Evolutionary conservation across 371 early-diverging fungal species (phyloP), one percentile per base, ranked within the genome.

Genomic region (Globomyces sp.): DNA sequence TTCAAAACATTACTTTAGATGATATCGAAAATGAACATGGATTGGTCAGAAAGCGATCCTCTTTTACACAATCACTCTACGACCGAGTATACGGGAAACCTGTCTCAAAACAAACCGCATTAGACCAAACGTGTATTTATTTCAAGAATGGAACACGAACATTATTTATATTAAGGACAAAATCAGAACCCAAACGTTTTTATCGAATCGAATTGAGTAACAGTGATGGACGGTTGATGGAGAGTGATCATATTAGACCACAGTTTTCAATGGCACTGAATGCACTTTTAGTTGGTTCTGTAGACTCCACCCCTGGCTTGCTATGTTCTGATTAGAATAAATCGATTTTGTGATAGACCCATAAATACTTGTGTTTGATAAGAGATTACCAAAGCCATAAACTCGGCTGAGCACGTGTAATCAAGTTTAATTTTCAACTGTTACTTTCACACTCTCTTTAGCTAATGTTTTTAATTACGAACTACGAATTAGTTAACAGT

Each of bases 201-300:
- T 64, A 64, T 55, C 45, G 65, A 44, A 64, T 64, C 45, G 65
- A 64, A 13, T 49, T 64, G 53, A 55, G 55, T 3, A 55, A 64
- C 40, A 55, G 39, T n/a, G 49, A 64, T 43, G 65, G 65, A 43
- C 9, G 46, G 10, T 57, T 57, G 34, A 53, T 41, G 13, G 44
- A 57, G 42, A 64, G 55, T 11, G 55, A 41, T 34, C 45, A 55
- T 10, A 57, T 57, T 8, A 43, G 65, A 11, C 42, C 11, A 43
- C 57, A 52, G 58, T 64, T 64, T 24, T 24, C 24, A 24, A 24
- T 24, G 24, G 24, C 24, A 24, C 24, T 24, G 24, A 24, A 24
- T 24, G 24, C 24, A 24, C 24, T 24, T 0, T 24, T 24, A 24
- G 24, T 24, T 24, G 24, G 24, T 24, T 24, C 24, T 24, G 24